Percentiles rank a stretch among this genome's conserved stretches.
These are phyloP conservation scores for Canavalia ensiformis DNA, from an alignment of 306 rosid genomes.

Conservation along the genomic window DNA sequence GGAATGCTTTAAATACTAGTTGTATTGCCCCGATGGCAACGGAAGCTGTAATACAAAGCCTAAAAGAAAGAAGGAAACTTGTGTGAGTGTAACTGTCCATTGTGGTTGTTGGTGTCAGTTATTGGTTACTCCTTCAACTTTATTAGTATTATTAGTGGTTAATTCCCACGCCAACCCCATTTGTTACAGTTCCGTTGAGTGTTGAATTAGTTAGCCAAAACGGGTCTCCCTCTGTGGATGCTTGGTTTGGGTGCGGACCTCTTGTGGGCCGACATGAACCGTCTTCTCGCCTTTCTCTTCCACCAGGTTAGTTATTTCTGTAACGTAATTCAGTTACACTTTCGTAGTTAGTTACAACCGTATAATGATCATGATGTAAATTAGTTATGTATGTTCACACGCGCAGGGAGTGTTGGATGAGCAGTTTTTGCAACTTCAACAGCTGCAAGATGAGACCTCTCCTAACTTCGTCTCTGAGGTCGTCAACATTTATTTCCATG, in stretches of 20 bases:
- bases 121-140: too few relatives aligned
- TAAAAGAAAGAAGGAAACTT: neutral
- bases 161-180: too few relatives aligned
- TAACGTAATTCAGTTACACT: too few relatives aligned
- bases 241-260: slow-evolving; percentile 81
- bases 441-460: slow-evolving; percentile 83
- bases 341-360: too few relatives aligned
- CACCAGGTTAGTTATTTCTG: slow-evolving; percentile 61
- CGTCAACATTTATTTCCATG: slow-evolving; percentile 80
- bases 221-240: slow-evolving; percentile 95
- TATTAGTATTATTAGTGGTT: too few relatives aligned
- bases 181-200: too few relatives aligned
- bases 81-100: neutral
- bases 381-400: too few relatives aligned
- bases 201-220: slow-evolving; percentile 58
- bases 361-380: too few relatives aligned
- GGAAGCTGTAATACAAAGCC: neutral
- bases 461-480: slow-evolving; percentile 86
- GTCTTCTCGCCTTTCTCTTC: slow-evolving; percentile 84
- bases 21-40: neutral
- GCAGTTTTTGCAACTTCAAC: slow-evolving; percentile 87
- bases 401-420: slow-evolving; percentile 79
- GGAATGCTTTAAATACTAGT: slow-evolving; percentile 23
- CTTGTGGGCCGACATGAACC: slow-evolving; percentile 90
- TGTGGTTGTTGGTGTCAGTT: too few relatives aligned